phyloP scores from a whole-genome alignment of 768 basidiomycete species.

The Lentinula guzmanii region DNA sequence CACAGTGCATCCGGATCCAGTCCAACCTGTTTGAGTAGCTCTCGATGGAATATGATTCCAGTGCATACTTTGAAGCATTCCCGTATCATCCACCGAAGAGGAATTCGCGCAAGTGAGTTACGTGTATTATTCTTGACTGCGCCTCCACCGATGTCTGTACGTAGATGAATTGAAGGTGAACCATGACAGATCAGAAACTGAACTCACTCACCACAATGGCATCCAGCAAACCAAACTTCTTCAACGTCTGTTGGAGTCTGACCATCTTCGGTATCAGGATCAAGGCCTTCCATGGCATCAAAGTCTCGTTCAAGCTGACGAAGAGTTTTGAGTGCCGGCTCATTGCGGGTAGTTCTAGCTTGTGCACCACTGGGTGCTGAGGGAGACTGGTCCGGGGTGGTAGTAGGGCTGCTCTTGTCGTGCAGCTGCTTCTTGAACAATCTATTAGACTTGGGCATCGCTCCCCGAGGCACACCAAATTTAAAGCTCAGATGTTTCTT shows the following conservation, averaged over 20 bases:
- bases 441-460: background rate
- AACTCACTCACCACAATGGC: constrained; percentile 28
- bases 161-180: background rate
- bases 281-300: constrained; percentile 8
- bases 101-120: constrained; percentile 61
- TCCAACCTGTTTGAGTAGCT: constrained; percentile 38
- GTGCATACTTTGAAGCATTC: constrained; percentile 51
- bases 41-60: constrained; percentile 54
- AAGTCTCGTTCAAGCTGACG: background rate
- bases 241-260: constrained; percentile 1
- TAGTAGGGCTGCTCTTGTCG: background rate
- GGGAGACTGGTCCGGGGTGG: background rate
- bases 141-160: constrained; percentile 26
- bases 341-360: background rate
- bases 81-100: constrained; percentile 74
- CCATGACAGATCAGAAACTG: background rate
- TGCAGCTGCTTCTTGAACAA: background rate
- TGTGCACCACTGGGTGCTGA: background rate
- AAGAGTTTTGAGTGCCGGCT: background rate
- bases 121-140: constrained; percentile 25
- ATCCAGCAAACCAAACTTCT: constrained; percentile 9
- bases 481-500: background rate
- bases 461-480: background rate
- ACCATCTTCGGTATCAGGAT: background rate
- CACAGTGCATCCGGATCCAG: constrained; percentile 39